A percentile compares a stretch with the other conserved stretches of the same genome.
Evolutionary conservation across 768 basidiomycete genomes (phyloP).

Genomic region (Naganishia friedmannii): DNA sequence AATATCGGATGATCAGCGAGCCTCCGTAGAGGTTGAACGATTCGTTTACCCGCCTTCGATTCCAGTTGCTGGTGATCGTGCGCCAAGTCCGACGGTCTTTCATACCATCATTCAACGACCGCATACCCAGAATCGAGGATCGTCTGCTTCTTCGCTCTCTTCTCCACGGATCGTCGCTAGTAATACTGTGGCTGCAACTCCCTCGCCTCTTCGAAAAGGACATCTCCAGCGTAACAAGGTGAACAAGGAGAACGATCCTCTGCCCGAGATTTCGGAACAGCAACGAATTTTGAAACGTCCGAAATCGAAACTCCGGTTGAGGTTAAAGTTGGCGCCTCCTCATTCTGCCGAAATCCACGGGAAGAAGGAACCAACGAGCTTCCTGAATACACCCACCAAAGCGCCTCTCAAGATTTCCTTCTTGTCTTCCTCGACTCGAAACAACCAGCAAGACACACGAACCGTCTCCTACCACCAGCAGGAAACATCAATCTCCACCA

Average conservation of each 20-base stretch:
- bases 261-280: background rate
- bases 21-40: background rate
- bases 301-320: conserved; percentile 48
- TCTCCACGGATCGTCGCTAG: background rate
- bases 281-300: conserved; percentile 39
- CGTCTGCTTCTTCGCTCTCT: background rate
- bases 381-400: background rate
- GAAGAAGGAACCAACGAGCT: background rate
- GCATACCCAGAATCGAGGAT: background rate
- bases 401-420: conserved; percentile 8
- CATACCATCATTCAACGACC: background rate
- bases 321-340: conserved; percentile 45
- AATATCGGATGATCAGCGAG: background rate
- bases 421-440: conserved; percentile 3
- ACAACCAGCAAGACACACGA: conserved; percentile 12
- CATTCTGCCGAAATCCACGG: conserved; percentile 33
- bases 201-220: conserved; percentile 11
- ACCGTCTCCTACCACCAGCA: conserved; percentile 1
- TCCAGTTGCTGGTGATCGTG: no score
- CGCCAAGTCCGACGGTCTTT: background rate
- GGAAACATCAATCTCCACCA: conserved; percentile 12
- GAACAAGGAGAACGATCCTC: conserved; percentile 4
- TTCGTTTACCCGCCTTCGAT: background rate
- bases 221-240: background rate
- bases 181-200: no score